Evolutionary conservation across 1,284 basidiomycete species (phyloP).

Genomic region (Pulchroboletus neoregius): DNA sequence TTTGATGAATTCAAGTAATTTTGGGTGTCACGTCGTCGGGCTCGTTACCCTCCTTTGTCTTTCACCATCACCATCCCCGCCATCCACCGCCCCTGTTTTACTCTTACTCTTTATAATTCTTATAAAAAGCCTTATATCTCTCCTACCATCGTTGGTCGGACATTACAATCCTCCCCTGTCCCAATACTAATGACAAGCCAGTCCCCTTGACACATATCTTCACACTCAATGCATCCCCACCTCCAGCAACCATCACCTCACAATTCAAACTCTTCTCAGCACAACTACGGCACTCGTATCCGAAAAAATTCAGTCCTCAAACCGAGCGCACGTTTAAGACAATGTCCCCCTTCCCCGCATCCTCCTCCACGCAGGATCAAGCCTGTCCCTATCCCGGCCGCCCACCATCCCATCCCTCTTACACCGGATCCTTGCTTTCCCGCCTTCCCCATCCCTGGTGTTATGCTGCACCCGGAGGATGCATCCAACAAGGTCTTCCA

Average conservation of each 20-base stretch:
- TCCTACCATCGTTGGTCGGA: slow-evolving; percentile 42
- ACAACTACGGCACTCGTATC: slow-evolving; percentile 52
- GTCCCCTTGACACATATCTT: slow-evolving; percentile 26
- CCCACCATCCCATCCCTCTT: slow-evolving; percentile 13
- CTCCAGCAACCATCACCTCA: slow-evolving; percentile 23
- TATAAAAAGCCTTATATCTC: slow-evolving; percentile 22
- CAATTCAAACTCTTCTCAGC: slow-evolving; percentile 17
- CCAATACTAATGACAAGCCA: slow-evolving; percentile 22
- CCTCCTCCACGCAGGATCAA: slow-evolving; percentile 37
- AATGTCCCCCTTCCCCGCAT: slow-evolving; percentile 34
- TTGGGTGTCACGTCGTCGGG: slow-evolving; percentile 32
- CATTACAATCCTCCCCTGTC: slow-evolving; percentile 8
- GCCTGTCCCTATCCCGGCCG: slow-evolving; percentile 29
- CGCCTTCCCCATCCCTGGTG: slow-evolving; percentile 55
- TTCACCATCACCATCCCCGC: slow-evolving; percentile 32
- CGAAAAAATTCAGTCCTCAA: slow-evolving; percentile 50
- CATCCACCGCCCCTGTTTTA: slow-evolving; percentile 18
- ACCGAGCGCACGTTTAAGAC: slow-evolving; percentile 47
- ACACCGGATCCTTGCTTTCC: slow-evolving; percentile 15
- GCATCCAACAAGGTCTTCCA: slow-evolving; percentile 63
- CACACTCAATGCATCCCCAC: slow-evolving; percentile 33
- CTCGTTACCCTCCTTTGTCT: slow-evolving; percentile 34
- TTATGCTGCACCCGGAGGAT: slow-evolving; percentile 70
- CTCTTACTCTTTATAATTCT: slow-evolving; percentile 28
- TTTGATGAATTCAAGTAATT: slow-evolving; percentile 34